phyloP scores from a whole-genome alignment of 1,139 yeast species.

The Pichiaceae sp. region DNA sequence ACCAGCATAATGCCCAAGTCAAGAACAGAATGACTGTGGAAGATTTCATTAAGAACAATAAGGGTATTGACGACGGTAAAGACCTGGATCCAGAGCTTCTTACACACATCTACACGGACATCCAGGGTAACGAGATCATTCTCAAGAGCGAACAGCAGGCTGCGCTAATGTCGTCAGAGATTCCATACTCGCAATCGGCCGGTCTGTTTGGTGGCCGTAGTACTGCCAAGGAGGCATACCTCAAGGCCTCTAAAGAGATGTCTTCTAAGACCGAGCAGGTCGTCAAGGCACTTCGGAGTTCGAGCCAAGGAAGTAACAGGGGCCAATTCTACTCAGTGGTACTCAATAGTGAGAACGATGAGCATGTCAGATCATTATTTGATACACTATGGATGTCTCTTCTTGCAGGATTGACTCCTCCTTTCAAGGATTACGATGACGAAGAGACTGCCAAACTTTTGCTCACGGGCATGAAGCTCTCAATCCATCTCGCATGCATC shows the following conservation, averaged over 20 bases:
- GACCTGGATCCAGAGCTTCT: conserved; percentile 74
- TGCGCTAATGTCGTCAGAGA: conserved; percentile 67
- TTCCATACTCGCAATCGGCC: conserved; percentile 24
- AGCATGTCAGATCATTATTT: conserved; percentile 88
- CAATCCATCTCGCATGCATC: conserved; percentile 77
- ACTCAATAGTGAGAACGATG: conserved; percentile 58
- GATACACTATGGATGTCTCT: conserved; percentile 97
- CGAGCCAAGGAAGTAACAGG: conserved; percentile 24
- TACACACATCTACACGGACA: conserved; percentile 64
- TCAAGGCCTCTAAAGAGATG: conserved; percentile 88
- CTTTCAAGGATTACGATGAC: conserved; percentile 85
- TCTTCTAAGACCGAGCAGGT: conserved; percentile 81
- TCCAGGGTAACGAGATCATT: conserved; percentile 76
- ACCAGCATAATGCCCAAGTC: conserved; percentile 81
- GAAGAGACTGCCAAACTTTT: conserved; percentile 62
- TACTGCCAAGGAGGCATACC: conserved; percentile 74
- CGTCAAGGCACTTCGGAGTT: conserved; percentile 61
- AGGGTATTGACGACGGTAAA: conserved; percentile 90
- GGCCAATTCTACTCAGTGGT: conserved; percentile 34
- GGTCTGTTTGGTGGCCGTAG: conserved; percentile 70
- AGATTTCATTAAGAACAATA: conserved; percentile 75
- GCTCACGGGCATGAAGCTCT: conserved; percentile 76
- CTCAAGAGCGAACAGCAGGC: conserved; percentile 91
- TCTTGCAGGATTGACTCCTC: conserved; percentile 88
- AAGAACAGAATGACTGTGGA: conserved; percentile 82